Conservation (phyloP, 805 yeast genomes). For the Sugiyamaella chiloensis region DNA sequence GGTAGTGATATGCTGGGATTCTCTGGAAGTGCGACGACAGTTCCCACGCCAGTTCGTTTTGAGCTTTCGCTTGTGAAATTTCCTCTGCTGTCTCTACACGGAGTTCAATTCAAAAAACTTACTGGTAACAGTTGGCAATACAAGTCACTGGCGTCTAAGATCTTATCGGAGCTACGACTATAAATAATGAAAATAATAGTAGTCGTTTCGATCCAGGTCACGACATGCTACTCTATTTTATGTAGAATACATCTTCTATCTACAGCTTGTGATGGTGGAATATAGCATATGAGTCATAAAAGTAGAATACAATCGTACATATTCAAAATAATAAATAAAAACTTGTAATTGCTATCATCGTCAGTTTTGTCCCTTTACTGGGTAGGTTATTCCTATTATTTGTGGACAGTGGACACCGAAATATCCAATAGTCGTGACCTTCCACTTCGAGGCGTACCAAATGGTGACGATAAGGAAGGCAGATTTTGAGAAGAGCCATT, state of each 20-base stretch:
- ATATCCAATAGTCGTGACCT: slow-evolving; percentile 26
- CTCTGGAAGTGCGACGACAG: slow-evolving; percentile 16
- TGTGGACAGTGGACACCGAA: slow-evolving; percentile 21
- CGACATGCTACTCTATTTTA: no score
- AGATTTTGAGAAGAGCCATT: neutral
- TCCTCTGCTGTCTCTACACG: slow-evolving; percentile 83
- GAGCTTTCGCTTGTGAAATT: slow-evolving; percentile 91
- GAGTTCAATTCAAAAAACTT: slow-evolving; percentile 91
- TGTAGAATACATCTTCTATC: no score
- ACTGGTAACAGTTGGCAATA: slow-evolving; percentile 95
- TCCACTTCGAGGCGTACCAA: slow-evolving; percentile 1
- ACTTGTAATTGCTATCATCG: no score
- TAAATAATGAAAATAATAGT: no score
- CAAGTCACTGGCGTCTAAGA: slow-evolving; percentile 83
- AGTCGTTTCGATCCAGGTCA: no score
- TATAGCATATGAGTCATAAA: no score
- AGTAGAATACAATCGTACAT: no score
- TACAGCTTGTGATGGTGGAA: no score
- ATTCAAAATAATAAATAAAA: no score
- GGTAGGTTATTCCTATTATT: no score
- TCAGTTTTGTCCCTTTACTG: neutral
- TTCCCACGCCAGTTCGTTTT: slow-evolving; percentile 69
- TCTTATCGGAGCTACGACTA: slow-evolving; percentile 66
- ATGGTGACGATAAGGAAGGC: neutral
- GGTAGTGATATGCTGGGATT: slow-evolving; percentile 39